These are phyloP conservation scores for Blepharisma japonicum DNA, from an alignment of 73 alveolate species.

Conservation along the genomic window DNA sequence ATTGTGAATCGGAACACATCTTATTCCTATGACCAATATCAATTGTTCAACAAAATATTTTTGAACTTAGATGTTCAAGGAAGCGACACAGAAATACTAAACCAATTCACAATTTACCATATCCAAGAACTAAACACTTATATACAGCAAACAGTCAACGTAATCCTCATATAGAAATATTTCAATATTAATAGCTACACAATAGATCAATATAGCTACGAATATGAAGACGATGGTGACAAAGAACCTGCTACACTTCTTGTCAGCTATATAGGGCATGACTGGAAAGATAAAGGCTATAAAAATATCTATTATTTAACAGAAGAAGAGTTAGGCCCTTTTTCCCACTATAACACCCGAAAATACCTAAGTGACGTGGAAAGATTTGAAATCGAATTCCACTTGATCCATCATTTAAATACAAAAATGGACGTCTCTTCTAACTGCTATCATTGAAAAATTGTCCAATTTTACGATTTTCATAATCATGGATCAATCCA, in stretches of 20 bases:
- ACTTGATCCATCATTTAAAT: not conserved
- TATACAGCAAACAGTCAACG: not conserved
- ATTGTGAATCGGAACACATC: slow-evolving; percentile 6
- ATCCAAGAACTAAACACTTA: not conserved
- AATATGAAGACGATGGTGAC: not conserved
- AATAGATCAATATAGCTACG: slow-evolving; percentile 4
- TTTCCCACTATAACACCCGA: not conserved
- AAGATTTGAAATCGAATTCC: not conserved
- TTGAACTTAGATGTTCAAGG: not conserved
- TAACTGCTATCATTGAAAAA: not conserved
- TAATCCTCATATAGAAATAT: not conserved
- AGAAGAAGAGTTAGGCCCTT: not conserved
- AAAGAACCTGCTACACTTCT: slow-evolving; percentile 18
- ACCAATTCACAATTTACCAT: not conserved
- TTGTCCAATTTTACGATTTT: not conserved
- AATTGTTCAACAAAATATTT: not conserved
- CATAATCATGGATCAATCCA: not conserved
- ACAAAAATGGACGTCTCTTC: not conserved
- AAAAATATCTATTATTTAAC: not conserved
- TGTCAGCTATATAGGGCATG: not conserved
- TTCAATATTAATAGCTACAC: not conserved
- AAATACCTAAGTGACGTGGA: not conserved
- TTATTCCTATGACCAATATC: slow-evolving; percentile 21
- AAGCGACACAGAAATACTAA: not conserved
- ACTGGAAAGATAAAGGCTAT: not conserved